A percentile compares a stretch with the other conserved stretches of the same genome.
phyloP scores from a whole-genome alignment of 2,329 filamentous ascomycete genomes.

The Claviceps capensis region DNA sequence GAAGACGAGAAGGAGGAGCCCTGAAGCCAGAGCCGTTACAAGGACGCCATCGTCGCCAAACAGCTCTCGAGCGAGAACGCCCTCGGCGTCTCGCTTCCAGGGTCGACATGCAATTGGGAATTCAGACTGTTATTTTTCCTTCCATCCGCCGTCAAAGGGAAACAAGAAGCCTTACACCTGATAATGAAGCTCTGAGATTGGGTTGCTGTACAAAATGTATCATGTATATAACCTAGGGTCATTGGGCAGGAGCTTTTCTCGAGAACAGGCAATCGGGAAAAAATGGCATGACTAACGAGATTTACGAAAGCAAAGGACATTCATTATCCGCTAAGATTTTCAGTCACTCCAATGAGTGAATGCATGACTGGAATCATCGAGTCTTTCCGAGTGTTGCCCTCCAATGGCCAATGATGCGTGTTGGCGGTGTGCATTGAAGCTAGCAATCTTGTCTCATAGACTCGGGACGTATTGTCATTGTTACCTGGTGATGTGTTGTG shows the following conservation, averaged over 20 bases:
- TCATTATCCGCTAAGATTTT: too few species aligned
- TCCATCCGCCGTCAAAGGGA: slow-evolving; percentile 18
- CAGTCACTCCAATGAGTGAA: too few species aligned
- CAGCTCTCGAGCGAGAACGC: slow-evolving; percentile 34
- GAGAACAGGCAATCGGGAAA: too few species aligned
- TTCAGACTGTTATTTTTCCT: slow-evolving; percentile 30
- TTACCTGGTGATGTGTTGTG: too few species aligned
- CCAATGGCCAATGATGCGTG: too few species aligned
- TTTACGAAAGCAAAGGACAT: too few species aligned
- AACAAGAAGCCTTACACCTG: slow-evolving; percentile 14
- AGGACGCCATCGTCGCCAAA: slow-evolving; percentile 25
- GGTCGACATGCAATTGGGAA: slow-evolving; percentile 12
- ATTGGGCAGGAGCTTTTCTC: not conserved
- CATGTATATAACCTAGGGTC: not conserved
- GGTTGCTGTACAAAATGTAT: not conserved
- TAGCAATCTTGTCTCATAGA: too few species aligned
- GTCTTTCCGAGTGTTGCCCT: too few species aligned
- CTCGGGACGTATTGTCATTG: too few species aligned
- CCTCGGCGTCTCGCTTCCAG: slow-evolving; percentile 25
- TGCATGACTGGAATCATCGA: too few species aligned
- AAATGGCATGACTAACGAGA: too few species aligned
- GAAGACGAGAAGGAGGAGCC: slow-evolving; percentile 24
- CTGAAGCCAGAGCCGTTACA: slow-evolving; percentile 14
- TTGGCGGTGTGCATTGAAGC: too few species aligned
- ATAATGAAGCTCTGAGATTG: not conserved